Evolutionary conservation across 306 rosid genomes (phyloP).

Genomic region (Argentina anserina): DNA sequence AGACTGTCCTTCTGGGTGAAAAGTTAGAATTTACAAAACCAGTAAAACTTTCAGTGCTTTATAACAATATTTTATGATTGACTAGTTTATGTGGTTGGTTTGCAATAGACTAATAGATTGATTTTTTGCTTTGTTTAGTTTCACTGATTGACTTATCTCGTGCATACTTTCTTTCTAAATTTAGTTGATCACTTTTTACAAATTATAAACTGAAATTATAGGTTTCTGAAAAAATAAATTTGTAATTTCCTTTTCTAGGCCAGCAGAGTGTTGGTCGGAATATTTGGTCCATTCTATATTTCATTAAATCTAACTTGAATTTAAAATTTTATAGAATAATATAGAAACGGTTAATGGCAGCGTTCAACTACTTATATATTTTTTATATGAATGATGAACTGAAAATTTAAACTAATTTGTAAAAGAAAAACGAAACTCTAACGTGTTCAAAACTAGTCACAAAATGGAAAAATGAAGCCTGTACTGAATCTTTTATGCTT

Average conservation of each 20-base stretch:
- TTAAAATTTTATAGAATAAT: neutral
- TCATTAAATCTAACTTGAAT: neutral
- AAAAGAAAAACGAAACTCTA: neutral
- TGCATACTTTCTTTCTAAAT: neutral
- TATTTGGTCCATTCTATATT: neutral
- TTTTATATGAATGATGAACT: neutral
- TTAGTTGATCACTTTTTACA: neutral
- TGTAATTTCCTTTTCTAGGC: neutral
- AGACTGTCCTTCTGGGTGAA: slow-evolving; percentile 1
- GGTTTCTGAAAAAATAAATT: neutral
- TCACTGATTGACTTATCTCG: neutral
- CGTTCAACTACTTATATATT: neutral
- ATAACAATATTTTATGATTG: too few relatives aligned
- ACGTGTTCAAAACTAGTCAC: neutral
- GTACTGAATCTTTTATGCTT: neutral
- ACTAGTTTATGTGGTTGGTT: neutral
- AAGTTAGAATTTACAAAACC: neutral
- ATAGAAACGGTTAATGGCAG: neutral
- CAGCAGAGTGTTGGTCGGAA: neutral
- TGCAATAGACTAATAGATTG: neutral
- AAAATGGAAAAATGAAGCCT: neutral
- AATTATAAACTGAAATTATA: neutral
- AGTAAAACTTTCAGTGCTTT: neutral
- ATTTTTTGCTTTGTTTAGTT: neutral
- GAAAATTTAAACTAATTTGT: neutral